These are phyloP conservation scores for Cardiospermum halicacabum DNA, from an alignment of 345 rosid genomes.

Conservation along the genomic window DNA sequence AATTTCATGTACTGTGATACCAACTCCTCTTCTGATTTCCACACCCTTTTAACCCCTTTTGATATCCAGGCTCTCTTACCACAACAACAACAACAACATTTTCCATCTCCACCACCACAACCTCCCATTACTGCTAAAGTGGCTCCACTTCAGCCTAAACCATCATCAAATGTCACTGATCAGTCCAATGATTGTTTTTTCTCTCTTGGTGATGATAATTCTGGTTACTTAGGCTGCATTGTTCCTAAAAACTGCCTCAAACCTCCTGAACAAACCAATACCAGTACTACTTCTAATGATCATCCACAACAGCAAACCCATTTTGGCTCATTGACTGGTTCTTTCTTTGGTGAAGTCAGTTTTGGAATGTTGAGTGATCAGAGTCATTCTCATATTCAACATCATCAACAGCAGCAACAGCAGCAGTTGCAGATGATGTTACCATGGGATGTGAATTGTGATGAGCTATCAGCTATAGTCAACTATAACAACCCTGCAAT, in stretches of 20 bases:
- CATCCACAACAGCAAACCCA: slow-evolving; percentile 12
- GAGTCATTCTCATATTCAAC: neutral
- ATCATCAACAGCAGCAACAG: slow-evolving; percentile 13
- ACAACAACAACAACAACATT: slow-evolving; percentile 24
- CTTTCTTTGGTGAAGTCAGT: slow-evolving; percentile 23
- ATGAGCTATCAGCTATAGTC: slow-evolving; percentile 57
- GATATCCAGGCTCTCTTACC: slow-evolving; percentile 47
- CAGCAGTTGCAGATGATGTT: no score
- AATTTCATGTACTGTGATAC: slow-evolving; percentile 69
- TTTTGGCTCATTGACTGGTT: slow-evolving; percentile 10
- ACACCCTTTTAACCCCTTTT: slow-evolving; percentile 43
- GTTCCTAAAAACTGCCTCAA: slow-evolving; percentile 89
- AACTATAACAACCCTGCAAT: slow-evolving; percentile 36
- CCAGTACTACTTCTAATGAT: slow-evolving; percentile 13
- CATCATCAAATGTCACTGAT: slow-evolving; percentile 9
- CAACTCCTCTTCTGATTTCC: slow-evolving; percentile 33
- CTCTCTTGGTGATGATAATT: slow-evolving; percentile 37
- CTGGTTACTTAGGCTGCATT: slow-evolving; percentile 89
- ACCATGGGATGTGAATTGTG: slow-evolving; percentile 41
- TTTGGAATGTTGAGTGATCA: slow-evolving; percentile 20
- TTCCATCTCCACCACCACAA: neutral
- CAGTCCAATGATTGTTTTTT: slow-evolving; percentile 38
- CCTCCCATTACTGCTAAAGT: neutral
- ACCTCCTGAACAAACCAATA: slow-evolving; percentile 34
- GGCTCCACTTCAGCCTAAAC: slow-evolving; percentile 28